These are phyloP conservation scores for Talaromyces adpressus DNA, from an alignment of 495 filamentous ascomycete genomes.

Conservation along the genomic window DNA sequence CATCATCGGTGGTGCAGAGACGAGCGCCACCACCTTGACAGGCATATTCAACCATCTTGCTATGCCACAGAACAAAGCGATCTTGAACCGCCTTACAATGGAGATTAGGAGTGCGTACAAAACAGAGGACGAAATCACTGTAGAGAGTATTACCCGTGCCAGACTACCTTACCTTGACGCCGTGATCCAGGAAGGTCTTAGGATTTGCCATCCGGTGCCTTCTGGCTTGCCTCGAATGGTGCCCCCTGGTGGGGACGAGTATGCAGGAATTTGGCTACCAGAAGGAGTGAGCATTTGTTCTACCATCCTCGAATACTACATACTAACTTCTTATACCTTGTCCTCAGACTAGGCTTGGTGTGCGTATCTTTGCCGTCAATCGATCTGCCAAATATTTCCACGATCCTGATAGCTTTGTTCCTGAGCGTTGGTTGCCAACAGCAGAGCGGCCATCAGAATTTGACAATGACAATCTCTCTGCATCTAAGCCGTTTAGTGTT, in stretches of 20 bases:
- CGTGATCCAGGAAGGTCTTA: neutral
- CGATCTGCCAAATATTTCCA: slow-evolving; percentile 6
- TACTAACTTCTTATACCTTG: neutral
- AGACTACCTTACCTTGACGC: neutral
- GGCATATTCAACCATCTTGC: neutral
- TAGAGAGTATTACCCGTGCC: neutral
- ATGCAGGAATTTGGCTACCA: neutral
- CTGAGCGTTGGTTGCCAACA: slow-evolving; percentile 11
- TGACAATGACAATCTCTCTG: slow-evolving; percentile 2
- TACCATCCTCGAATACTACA: neutral
- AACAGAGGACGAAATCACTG: neutral
- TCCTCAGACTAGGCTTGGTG: slow-evolving; percentile 9
- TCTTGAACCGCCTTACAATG: neutral
- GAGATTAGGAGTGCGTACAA: neutral
- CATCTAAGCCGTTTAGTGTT: slow-evolving; percentile 9
- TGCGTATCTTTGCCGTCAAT: slow-evolving; percentile 2
- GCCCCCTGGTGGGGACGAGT: neutral
- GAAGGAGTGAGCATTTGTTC: neutral
- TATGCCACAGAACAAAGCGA: neutral
- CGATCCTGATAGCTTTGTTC: slow-evolving; percentile 8
- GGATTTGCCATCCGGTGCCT: neutral
- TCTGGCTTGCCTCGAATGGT: neutral
- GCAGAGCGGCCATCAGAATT: slow-evolving; percentile 2
- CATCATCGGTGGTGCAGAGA: neutral
- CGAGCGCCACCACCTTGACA: neutral